Evolutionary conservation across 2,329 filamentous ascomycete genomes (phyloP).

Genomic region (Teratosphaeriaceae sp.): DNA sequence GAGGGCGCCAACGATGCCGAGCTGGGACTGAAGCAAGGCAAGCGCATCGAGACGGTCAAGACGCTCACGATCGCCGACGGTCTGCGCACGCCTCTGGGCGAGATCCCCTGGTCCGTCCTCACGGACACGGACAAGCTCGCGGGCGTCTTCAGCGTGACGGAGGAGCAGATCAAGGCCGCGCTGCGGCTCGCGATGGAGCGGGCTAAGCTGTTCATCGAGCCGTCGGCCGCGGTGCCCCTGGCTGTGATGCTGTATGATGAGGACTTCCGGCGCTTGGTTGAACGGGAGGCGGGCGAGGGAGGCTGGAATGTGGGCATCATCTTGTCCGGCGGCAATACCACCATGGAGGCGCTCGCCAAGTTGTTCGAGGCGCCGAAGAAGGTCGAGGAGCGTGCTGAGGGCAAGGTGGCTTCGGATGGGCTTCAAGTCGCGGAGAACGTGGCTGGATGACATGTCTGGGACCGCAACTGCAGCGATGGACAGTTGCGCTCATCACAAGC

Average conservation of each 20-base stretch:
- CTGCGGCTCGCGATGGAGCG: slow-evolving; percentile 76
- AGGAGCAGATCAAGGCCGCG: slow-evolving; percentile 73
- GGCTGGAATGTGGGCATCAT: slow-evolving; percentile 67
- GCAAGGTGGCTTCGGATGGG: slow-evolving; percentile 35
- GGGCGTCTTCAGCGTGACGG: slow-evolving; percentile 66
- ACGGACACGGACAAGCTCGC: slow-evolving; percentile 62
- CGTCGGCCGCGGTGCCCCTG: slow-evolving; percentile 75
- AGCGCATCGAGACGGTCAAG: slow-evolving; percentile 61
- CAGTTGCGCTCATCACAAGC: no score
- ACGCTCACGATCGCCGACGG: slow-evolving; percentile 85
- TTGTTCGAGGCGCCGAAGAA: slow-evolving; percentile 38
- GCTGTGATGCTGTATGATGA: slow-evolving; percentile 80
- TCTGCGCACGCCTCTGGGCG: slow-evolving; percentile 73
- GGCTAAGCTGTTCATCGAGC: slow-evolving; percentile 87
- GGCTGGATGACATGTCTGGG: no score
- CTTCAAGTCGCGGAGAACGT: slow-evolving; percentile 40
- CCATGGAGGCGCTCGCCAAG: slow-evolving; percentile 53
- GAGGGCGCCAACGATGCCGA: slow-evolving; percentile 79
- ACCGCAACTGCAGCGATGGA: no score
- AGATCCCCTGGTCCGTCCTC: slow-evolving; percentile 70
- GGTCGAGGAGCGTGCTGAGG: slow-evolving; percentile 33
- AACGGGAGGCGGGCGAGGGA: slow-evolving; percentile 60
- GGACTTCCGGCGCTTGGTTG: slow-evolving; percentile 67
- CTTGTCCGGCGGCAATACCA: slow-evolving; percentile 59
- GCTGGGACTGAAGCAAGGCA: slow-evolving; percentile 58